Evolutionary conservation across 139 green algal genomes (phyloP), one percentile per base, ranked within the genome.

Genomic region (Eudorina sp.): DNA sequence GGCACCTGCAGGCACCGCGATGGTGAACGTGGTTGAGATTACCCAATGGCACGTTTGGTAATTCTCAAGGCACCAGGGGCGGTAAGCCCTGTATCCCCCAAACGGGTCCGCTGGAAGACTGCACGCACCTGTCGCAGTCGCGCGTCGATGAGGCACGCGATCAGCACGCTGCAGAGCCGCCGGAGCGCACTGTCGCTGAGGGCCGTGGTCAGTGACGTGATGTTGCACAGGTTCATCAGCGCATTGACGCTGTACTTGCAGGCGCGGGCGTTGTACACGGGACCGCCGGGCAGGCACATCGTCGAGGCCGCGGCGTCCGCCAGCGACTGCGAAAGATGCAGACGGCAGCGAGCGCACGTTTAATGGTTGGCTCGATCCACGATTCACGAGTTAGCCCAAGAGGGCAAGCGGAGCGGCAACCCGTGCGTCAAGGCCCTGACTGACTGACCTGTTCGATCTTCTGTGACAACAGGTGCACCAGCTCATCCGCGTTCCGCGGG

Each of bases 211-310:
- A 92, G 69, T 2, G 7, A 6, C n/a, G 40, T 41, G 46, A 70
- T 76, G 74, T 77, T 76, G 86, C 92, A 92, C 43, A 93, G 81
- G 89, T 98, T 96, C 94, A 99, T 97, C 31, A 99, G 92, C 34
- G 95, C 94, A 92, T 99, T 99, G 9, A 99, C 92, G 6, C 93
- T 93, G 90, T 99, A 99, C 92, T 99, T 99, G 92, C 95, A 97
- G 4, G 89, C 90, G 9, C 92, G 89, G 3, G 36, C 62, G 79
- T 92, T 88, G 45, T 70, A 79, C 18, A 19, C 29, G 41, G 72
- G 69, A 19, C 68, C 53, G 78, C 41, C 19, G 16, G 70, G 64
- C 62, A 64, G 29, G 55, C 77, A 83, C 41, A 77, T 40, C 58
- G 87, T 90, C 41, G 72, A 64, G 25, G 81, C 70, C 2, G 88